A percentile compares a stretch with the other conserved stretches of the same genome.
phyloP scores from a whole-genome alignment of 169 alveolate genomes.

The Plasmodium vinckei region DNA sequence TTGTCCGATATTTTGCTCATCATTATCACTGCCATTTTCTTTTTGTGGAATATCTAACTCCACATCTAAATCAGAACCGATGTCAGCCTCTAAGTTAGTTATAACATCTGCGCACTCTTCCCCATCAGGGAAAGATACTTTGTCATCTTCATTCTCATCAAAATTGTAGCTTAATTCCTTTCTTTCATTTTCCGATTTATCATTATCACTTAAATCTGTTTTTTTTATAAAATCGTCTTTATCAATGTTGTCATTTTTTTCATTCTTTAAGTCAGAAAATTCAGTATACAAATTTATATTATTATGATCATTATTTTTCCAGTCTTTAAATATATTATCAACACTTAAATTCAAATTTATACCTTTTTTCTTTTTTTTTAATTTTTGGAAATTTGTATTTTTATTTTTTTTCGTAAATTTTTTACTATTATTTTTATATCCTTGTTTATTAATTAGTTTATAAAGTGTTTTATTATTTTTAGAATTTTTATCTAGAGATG shows the following conservation, averaged over 20 bases:
- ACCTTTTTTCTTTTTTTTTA: constrained; percentile 1
- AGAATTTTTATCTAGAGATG: constrained; percentile 8
- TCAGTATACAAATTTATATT: constrained; percentile 3
- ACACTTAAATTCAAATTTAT: not conserved
- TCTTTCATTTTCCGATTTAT: not conserved
- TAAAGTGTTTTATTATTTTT: constrained; percentile 28
- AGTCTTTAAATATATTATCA: constrained; percentile 1
- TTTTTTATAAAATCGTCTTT: not conserved
- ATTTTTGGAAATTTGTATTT: not conserved
- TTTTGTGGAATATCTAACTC: no score
- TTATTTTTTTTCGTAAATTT: constrained; percentile 35
- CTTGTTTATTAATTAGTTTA: constrained; percentile 21
- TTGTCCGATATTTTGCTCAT: not conserved
- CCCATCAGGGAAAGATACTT: not conserved
- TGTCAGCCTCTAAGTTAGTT: no score
- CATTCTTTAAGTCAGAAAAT: not conserved
- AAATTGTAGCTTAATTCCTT: not conserved
- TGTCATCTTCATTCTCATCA: constrained; percentile 2
- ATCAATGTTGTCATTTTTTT: constrained; percentile 5
- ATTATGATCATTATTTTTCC: not conserved
- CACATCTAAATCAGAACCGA: no score
- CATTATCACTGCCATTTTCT: not conserved
- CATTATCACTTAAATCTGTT: constrained; percentile 1
- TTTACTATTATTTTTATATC: constrained; percentile 18
- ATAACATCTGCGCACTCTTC: no score